Percentiles rank a stretch among this genome's conserved stretches.
Conservation (phyloP, 208 protist genomes). For the Angomonas desouzai region DNA sequence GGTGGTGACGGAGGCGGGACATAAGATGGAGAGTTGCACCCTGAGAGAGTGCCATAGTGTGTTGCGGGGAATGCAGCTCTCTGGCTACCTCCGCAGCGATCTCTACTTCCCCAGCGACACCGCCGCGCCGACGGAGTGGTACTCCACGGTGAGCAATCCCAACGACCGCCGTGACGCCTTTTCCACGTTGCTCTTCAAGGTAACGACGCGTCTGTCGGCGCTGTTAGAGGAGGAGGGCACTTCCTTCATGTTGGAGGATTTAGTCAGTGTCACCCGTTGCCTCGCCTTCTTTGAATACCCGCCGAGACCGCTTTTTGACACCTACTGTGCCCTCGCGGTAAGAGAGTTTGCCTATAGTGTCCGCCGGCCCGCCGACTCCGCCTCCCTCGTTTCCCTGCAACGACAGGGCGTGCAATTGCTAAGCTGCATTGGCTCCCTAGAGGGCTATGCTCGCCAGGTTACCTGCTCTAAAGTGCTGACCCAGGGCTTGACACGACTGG, state of each 20-base stretch:
- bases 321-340: constrained; percentile 34
- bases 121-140: constrained; percentile 1
- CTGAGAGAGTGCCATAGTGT: constrained; percentile 63
- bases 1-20: constrained; percentile 27
- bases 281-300: constrained; percentile 56
- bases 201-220: constrained; percentile 50
- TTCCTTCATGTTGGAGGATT: constrained; percentile 34
- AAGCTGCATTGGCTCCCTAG: neutral
- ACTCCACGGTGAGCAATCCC: neutral
- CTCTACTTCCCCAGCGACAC: constrained; percentile 6
- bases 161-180: neutral
- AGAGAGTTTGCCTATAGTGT: constrained; percentile 14
- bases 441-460: neutral
- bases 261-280: constrained; percentile 36
- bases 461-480: neutral
- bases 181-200: constrained; percentile 20
- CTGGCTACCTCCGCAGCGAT: constrained; percentile 38
- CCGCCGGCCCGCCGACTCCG: too few species aligned
- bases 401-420: neutral
- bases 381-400: too few species aligned
- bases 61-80: constrained; percentile 54
- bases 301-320: constrained; percentile 70
- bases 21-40: constrained; percentile 24
- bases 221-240: constrained; percentile 23
- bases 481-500: neutral